phyloP scores from a whole-genome alignment of 2,329 filamentous ascomycete species.

The Penicillium palitans region DNA sequence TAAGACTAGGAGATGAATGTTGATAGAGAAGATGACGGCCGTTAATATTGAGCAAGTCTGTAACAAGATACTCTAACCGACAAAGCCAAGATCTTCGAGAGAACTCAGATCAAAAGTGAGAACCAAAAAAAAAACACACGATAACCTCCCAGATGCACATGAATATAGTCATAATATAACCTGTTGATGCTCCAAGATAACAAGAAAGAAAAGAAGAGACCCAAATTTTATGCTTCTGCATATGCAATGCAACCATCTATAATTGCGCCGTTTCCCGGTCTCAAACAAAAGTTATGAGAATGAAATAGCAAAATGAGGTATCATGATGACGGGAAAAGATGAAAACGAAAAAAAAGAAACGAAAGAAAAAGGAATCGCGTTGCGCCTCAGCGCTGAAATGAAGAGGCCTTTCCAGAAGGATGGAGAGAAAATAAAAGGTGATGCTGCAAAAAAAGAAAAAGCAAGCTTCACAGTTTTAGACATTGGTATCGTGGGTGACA shows the following conservation, averaged over 20 bases:
- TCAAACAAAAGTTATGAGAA: slow-evolving; percentile 18
- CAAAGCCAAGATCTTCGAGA: slow-evolving; percentile 1
- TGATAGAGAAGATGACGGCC: slow-evolving; percentile 2
- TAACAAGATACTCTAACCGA: slow-evolving; percentile 14
- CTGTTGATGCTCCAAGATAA: slow-evolving; percentile 31
- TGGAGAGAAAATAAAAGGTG: slow-evolving; percentile 3
- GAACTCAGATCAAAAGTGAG: neutral
- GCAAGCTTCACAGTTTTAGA: slow-evolving; percentile 7
- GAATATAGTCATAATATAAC: slow-evolving; percentile 32
- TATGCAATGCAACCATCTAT: slow-evolving; percentile 42
- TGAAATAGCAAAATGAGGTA: slow-evolving; percentile 23
- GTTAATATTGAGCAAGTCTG: slow-evolving; percentile 17
- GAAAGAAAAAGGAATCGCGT: slow-evolving; percentile 2
- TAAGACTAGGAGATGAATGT: neutral
- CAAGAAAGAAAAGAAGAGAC: slow-evolving; percentile 21
- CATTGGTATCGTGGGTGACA: slow-evolving; percentile 6
- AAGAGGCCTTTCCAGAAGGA: slow-evolving; percentile 22
- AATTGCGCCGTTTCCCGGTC: slow-evolving; percentile 34
- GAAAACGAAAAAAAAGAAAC: slow-evolving; percentile 9
- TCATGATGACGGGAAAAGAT: slow-evolving; percentile 19
- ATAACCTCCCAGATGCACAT: slow-evolving; percentile 40
- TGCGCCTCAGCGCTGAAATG: slow-evolving; percentile 10
- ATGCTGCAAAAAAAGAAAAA: neutral
- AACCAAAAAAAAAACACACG: slow-evolving; percentile 17
- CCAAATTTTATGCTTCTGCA: slow-evolving; percentile 30